Percentiles rank a stretch among this genome's conserved stretches.
Evolutionary conservation across 306 rosid species (phyloP).

Genomic region (Fragaria iinumae): DNA sequence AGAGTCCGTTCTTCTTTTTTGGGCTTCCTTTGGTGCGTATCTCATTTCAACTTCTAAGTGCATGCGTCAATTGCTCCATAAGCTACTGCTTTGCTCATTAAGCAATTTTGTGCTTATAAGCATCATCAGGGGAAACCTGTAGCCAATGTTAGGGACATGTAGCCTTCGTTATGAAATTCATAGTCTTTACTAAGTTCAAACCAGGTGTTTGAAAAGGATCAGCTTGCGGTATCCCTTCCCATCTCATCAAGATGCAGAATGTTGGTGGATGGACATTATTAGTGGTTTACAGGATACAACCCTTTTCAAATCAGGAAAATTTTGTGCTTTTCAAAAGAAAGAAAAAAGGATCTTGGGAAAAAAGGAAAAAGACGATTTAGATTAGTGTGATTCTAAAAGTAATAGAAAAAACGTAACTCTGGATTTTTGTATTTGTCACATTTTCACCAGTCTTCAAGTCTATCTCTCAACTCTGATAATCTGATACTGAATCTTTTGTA

Average conservation of each 20-base stretch:
- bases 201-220: background rate
- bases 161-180: background rate
- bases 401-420: background rate
- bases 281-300: background rate
- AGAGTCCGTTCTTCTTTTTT: background rate
- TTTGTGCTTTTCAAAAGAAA: background rate
- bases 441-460: background rate
- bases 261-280: background rate
- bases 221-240: background rate
- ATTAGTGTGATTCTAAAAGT: background rate
- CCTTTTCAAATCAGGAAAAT: background rate
- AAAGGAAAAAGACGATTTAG: background rate
- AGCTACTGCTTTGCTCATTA: background rate
- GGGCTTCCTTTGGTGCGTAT: background rate
- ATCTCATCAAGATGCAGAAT: conserved; percentile 7
- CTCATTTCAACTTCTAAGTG: background rate
- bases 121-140: background rate
- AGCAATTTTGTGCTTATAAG: background rate
- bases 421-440: background rate
- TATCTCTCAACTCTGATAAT: background rate
- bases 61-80: too few relatives aligned
- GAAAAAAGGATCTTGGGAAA: background rate
- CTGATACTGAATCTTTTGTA: conserved; percentile 26
- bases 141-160: background rate
- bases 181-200: background rate